Conservation (phyloP, 2,329 filamentous ascomycete species). For the Teratosphaeriaceae sp. region DNA sequence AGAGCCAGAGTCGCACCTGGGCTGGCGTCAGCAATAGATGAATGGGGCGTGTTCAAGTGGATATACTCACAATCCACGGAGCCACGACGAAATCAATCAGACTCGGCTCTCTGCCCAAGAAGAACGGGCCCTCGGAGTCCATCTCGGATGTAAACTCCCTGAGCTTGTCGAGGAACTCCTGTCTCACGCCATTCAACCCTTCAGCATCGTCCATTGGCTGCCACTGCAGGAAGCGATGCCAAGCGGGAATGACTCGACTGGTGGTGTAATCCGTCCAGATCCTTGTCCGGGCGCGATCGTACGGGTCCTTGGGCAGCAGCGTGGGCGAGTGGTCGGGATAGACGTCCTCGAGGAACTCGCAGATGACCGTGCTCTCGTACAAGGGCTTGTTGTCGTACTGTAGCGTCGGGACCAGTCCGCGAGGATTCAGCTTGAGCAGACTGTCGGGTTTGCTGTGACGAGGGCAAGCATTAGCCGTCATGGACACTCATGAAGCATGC, state of each 20-base stretch:
- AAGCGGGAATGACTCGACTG: conserved; percentile 60
- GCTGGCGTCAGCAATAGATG: conserved; percentile 1
- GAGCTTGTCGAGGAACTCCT: conserved; percentile 53
- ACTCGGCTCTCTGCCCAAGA: conserved; percentile 56
- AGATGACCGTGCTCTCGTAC: conserved; percentile 66
- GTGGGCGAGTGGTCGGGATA: conserved; percentile 47
- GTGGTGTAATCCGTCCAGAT: conserved; percentile 71
- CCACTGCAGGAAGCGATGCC: conserved; percentile 55
- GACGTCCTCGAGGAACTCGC: conserved; percentile 69
- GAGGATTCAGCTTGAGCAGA: conserved; percentile 65
- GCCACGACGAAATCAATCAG: conserved; percentile 65
- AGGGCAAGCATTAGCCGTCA: too few relatives aligned
- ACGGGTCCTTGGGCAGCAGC: conserved; percentile 56
- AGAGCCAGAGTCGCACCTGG: conserved; percentile 58
- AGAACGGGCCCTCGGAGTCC: conserved; percentile 57
- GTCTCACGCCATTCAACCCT: conserved; percentile 45
- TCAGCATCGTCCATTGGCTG: conserved; percentile 35
- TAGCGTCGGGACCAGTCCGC: conserved; percentile 68
- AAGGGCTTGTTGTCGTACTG: conserved; percentile 51
- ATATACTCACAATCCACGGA: conserved; percentile 56
- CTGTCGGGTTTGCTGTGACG: conserved; percentile 62
- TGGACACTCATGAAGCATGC: too few relatives aligned
- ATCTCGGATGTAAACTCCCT: conserved; percentile 58
- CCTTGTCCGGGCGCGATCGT: conserved; percentile 57
- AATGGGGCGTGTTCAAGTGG: not conserved